phyloP scores from a whole-genome alignment of 1,284 basidiomycete species.

The Irpex sp. region DNA sequence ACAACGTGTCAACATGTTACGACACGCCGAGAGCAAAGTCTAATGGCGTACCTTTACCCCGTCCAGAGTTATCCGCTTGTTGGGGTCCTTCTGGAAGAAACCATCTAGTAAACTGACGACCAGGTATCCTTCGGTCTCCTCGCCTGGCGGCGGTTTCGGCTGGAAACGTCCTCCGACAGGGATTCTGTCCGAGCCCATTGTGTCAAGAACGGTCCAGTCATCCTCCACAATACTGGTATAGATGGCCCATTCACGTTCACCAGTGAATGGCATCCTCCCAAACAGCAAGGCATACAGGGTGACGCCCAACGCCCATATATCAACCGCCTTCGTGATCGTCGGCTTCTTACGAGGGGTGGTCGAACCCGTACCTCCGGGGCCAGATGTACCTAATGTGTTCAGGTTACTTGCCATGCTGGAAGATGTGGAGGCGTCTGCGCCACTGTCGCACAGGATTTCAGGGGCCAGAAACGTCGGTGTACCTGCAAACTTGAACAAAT shows the following conservation, averaged over 20 bases:
- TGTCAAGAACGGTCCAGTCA: conserved; percentile 69
- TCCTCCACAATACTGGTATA: conserved; percentile 83
- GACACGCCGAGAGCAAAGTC: conserved; percentile 7
- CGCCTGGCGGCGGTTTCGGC: conserved; percentile 24
- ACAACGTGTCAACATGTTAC: conserved; percentile 10
- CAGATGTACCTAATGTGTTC: conserved; percentile 21
- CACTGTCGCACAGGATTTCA: conserved; percentile 76
- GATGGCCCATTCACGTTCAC: conserved; percentile 72
- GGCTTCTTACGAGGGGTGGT: conserved; percentile 44
- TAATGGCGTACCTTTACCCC: conserved; percentile 74
- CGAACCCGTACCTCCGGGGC: conserved; percentile 27
- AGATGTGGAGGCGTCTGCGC: conserved; percentile 15
- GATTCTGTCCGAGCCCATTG: conserved; percentile 74
- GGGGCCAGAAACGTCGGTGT: conserved; percentile 98
- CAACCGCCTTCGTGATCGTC: conserved; percentile 91
- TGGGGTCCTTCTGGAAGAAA: conserved; percentile 83
- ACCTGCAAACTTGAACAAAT: conserved; percentile 91
- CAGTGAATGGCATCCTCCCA: conserved; percentile 71
- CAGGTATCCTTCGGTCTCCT: conserved; percentile 49
- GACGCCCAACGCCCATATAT: conserved; percentile 99
- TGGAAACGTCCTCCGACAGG: conserved; percentile 59
- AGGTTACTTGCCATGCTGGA: conserved; percentile 27
- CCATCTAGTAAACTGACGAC: conserved; percentile 73
- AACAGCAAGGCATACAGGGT: conserved; percentile 96
- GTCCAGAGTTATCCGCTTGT: conserved; percentile 76